Evolutionary conservation across 148 eudicot genomes (phyloP).

Genomic region (Nepenthes mirabilis): DNA sequence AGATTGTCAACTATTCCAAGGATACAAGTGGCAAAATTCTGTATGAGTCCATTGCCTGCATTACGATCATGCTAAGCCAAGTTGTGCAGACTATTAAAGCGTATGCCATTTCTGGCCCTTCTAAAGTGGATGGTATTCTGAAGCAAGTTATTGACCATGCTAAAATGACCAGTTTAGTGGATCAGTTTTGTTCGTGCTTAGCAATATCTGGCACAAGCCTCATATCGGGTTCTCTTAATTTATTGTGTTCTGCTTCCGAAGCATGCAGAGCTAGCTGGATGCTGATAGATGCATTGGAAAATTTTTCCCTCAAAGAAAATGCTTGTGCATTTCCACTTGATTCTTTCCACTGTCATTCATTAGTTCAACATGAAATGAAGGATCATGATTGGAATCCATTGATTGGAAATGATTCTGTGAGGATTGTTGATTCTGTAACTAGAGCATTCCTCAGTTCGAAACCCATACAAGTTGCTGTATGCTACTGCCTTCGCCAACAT

Average conservation of each 20-base stretch:
- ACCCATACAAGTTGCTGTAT: conserved; percentile 66
- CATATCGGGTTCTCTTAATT: conserved; percentile 71
- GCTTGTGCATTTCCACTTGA: conserved; percentile 45
- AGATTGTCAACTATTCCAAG: conserved; percentile 50
- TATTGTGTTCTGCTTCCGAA: conserved; percentile 87
- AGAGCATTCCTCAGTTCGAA: conserved; percentile 55
- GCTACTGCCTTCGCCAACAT: conserved; percentile 79
- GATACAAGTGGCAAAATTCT: conserved; percentile 70
- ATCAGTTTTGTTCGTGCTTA: conserved; percentile 51
- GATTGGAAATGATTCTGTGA: conserved; percentile 37
- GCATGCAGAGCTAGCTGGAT: conserved; percentile 82
- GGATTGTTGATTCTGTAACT: conserved; percentile 46
- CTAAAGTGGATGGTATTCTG: conserved; percentile 25
- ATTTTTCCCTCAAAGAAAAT: conserved; percentile 24
- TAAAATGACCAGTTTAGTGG: conserved; percentile 48
- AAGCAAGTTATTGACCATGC: conserved; percentile 77
- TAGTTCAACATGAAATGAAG: conserved; percentile 38
- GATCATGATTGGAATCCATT: conserved; percentile 32
- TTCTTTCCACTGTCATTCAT: conserved; percentile 47
- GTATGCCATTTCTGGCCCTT: conserved; percentile 19
- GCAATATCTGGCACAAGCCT: conserved; percentile 69
- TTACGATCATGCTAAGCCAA: conserved; percentile 57
- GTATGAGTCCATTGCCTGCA: conserved; percentile 66
- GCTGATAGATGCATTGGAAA: conserved; percentile 61
- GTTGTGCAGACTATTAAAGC: conserved; percentile 64